These are phyloP conservation scores for Cadophora gregata DNA, from an alignment of 2,329 filamentous ascomycete genomes.

Conservation along the genomic window DNA sequence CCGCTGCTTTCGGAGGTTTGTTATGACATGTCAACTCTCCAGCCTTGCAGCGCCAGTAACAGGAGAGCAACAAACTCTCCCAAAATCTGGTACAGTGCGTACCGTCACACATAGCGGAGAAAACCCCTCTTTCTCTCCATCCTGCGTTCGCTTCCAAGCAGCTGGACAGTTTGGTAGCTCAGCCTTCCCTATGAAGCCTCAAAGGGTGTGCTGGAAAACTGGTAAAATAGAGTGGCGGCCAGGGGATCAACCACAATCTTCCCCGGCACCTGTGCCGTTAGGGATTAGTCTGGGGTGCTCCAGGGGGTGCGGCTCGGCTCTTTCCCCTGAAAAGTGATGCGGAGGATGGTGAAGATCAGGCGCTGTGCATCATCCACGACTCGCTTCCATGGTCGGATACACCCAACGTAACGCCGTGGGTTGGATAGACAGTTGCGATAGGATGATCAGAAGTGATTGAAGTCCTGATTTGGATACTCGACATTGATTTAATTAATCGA, in stretches of 20 bases:
- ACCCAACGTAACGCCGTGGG: too few species aligned
- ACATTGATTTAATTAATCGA: not conserved
- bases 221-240: not conserved
- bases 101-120: not conserved
- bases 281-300: not conserved
- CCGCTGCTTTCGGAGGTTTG: not conserved
- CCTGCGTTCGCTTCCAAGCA: conserved; percentile 13
- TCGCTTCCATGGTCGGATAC: not conserved
- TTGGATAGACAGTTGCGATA: not conserved
- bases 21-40: not conserved
- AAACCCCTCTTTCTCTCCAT: not conserved
- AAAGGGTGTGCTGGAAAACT: not conserved
- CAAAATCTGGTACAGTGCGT: not conserved
- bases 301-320: conserved; percentile 8
- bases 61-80: not conserved
- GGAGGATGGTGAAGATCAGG: not conserved
- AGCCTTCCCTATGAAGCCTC: not conserved
- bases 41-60: not conserved
- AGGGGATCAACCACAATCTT: not conserved
- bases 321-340: not conserved
- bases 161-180: not conserved
- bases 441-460: not conserved
- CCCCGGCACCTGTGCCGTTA: conserved; percentile 11
- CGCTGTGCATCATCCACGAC: not conserved
- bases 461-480: not conserved